A percentile compares a stretch with the other conserved stretches of the same genome.
Conservation (phyloP, 1,284 basidiomycete species). For the Ustilago cynodontis region DNA sequence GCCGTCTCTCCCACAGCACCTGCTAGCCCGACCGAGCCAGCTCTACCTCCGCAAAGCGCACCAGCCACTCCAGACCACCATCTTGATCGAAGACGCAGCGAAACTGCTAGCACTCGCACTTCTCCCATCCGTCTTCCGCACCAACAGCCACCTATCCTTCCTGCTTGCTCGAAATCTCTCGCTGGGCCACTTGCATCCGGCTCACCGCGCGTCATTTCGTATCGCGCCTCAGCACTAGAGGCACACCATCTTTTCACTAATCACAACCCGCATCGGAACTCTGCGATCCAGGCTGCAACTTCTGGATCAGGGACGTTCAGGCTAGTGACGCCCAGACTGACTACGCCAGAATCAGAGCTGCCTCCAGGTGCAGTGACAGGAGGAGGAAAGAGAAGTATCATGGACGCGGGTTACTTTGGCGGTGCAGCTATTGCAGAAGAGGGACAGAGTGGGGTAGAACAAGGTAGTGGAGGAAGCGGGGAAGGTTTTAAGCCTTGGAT, state of each 20-base stretch:
- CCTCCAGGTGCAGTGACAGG: constrained; percentile 25
- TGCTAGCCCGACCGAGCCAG: constrained; percentile 10
- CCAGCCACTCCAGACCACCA: not conserved
- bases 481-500: constrained; percentile 49
- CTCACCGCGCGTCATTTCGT: constrained; percentile 28
- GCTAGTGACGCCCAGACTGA: constrained; percentile 57
- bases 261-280: constrained; percentile 19
- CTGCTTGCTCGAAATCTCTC: constrained; percentile 36
- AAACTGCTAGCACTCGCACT: constrained; percentile 15
- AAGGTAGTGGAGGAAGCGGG: constrained; percentile 5
- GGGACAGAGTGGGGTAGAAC: constrained; percentile 11
- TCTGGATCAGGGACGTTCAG: constrained; percentile 61
- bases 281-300: constrained; percentile 63
- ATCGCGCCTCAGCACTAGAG: constrained; percentile 44
- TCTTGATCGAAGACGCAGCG: constrained; percentile 20
- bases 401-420: constrained; percentile 55
- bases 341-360: constrained; percentile 54
- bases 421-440: constrained; percentile 30
- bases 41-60: constrained; percentile 1
- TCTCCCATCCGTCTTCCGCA: constrained; percentile 26
- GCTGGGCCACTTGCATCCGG: constrained; percentile 22
- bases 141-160: constrained; percentile 26
- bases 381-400: constrained; percentile 30
- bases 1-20: constrained; percentile 19
- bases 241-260: constrained; percentile 45